A percentile compares a stretch with the other conserved stretches of the same genome.
These are phyloP conservation scores for Senna tora DNA, from an alignment of 306 rosid genomes.

Conservation along the genomic window DNA sequence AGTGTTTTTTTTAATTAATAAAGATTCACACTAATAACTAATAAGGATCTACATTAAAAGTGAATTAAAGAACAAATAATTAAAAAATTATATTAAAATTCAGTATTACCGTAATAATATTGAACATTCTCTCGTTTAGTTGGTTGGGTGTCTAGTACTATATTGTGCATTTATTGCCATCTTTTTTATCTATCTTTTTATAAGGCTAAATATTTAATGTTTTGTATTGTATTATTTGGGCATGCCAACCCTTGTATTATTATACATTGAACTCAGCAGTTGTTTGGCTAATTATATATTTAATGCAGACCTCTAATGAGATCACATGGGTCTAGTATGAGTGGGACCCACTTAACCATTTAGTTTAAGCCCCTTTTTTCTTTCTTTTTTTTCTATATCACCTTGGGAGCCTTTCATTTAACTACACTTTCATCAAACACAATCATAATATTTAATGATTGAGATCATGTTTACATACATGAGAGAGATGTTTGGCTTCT, in stretches of 20 bases:
- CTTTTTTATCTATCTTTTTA: constrained; percentile 18
- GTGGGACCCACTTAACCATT: constrained; percentile 46
- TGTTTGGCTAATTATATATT: constrained; percentile 45
- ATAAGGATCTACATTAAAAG: no score
- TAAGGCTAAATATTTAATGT: constrained; percentile 40
- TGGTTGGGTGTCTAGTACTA: no score
- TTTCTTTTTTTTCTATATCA: no score
- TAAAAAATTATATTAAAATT: no score
- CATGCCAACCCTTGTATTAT: constrained; percentile 52
- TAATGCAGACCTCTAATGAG: constrained; percentile 43
- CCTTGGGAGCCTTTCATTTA: constrained; percentile 65
- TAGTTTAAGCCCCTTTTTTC: constrained; percentile 52
- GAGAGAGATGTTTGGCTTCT: constrained; percentile 58
- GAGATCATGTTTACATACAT: constrained; percentile 71
- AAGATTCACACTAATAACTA: no score
- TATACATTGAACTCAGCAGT: constrained; percentile 49
- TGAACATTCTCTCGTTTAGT: no score
- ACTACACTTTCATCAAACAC: constrained; percentile 48
- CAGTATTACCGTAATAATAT: no score
- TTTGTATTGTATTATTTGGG: constrained; percentile 42
- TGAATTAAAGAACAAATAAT: no score
- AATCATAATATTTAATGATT: constrained; percentile 55
- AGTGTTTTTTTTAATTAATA: no score
- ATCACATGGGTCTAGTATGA: constrained; percentile 76
- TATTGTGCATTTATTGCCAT: constrained; percentile 20